phyloP scores from a whole-genome alignment of 257 asterid genomes.

The Knoxia roxburghii region DNA sequence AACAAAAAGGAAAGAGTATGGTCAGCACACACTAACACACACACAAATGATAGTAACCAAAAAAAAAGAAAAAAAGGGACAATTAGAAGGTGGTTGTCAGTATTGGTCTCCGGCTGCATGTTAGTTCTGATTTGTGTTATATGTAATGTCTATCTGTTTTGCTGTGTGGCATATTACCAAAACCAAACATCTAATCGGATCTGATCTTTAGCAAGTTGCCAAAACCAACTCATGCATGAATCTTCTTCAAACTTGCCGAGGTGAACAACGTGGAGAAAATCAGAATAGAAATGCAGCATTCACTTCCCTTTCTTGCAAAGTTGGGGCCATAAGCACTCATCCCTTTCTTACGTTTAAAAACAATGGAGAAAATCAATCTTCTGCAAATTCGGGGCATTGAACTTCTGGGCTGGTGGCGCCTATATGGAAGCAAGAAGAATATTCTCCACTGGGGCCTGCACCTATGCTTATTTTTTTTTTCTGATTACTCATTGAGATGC shows the following conservation, averaged over 20 bases:
- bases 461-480: not conserved
- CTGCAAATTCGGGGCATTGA: conserved; percentile 1
- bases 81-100: conserved; percentile 2
- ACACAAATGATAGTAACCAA: not conserved
- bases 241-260: not conserved
- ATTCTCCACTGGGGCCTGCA: conserved; percentile 7
- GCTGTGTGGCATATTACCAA: not conserved
- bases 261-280: not conserved
- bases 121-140: conserved; percentile 5
- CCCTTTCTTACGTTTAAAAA: no score
- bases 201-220: conserved; percentile 11
- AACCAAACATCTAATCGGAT: not conserved
- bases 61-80: not conserved
- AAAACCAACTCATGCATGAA: conserved; percentile 13
- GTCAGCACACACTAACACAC: not conserved
- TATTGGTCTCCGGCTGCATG: conserved; percentile 1
- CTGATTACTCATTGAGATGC: not conserved
- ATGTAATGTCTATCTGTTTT: not conserved
- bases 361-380: not conserved
- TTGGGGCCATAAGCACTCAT: no score
- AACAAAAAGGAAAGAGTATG: not conserved
- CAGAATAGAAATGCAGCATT: no score
- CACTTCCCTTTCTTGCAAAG: no score
- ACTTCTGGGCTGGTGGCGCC: not conserved
- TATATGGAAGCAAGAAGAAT: conserved; percentile 15